These are phyloP conservation scores for Chaetomiaceae sp. DNA, from an alignment of 2,329 filamentous ascomycete genomes.

Conservation along the genomic window DNA sequence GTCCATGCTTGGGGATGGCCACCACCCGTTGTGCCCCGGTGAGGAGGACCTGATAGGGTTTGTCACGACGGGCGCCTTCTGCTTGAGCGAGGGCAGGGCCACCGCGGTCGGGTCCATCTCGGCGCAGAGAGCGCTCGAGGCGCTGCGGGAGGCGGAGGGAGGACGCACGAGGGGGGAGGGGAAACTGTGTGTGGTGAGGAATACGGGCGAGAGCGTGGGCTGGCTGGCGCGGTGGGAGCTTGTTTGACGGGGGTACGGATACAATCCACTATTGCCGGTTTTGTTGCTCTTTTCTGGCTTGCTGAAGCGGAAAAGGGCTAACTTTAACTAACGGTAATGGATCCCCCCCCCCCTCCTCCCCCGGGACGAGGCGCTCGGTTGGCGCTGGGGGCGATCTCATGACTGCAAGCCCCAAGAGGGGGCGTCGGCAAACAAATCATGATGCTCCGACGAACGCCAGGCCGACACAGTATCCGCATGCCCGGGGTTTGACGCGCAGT, in stretches of 20 bases:
- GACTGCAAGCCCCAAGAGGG: neutral
- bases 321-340: neutral
- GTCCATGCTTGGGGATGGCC: too few relatives aligned
- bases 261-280: constrained; percentile 23
- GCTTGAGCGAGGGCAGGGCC: constrained; percentile 67
- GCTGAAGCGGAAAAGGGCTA: too few relatives aligned
- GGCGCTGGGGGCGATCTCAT: neutral
- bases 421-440: neutral
- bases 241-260: constrained; percentile 20
- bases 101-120: constrained; percentile 69
- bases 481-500: too few relatives aligned
- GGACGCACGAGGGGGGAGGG: constrained; percentile 38
- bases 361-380: neutral
- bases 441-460: too few relatives aligned
- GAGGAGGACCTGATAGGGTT: constrained; percentile 80
- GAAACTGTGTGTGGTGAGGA: constrained; percentile 69
- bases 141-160: constrained; percentile 29
- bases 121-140: constrained; percentile 49
- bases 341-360: too few relatives aligned
- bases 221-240: constrained; percentile 75
- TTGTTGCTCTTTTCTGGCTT: constrained; percentile 3
- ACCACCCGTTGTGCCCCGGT: constrained; percentile 66
- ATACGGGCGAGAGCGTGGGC: constrained; percentile 71
- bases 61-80: constrained; percentile 80
- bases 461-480: too few relatives aligned